These are phyloP conservation scores for Trichomonas gallinae DNA, from an alignment of 208 protist species.

Conservation along the genomic window DNA sequence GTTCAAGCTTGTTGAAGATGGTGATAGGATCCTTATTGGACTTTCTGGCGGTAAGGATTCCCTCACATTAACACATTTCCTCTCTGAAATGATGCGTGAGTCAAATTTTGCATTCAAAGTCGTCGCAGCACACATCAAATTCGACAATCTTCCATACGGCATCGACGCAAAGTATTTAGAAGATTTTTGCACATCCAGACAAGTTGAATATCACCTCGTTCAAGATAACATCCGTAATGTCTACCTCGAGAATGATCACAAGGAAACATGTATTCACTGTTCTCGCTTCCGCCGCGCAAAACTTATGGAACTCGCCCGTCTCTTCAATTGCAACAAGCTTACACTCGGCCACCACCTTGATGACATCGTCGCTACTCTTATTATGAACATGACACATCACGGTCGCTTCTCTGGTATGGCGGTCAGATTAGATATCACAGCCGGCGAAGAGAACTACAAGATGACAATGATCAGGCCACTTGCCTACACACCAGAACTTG, in stretches of 20 bases:
- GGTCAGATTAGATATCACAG: not conserved
- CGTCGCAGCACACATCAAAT: not conserved
- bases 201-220: not conserved
- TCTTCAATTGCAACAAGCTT: not conserved
- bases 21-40: not conserved
- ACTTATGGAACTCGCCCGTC: not conserved
- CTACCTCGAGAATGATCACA: not conserved
- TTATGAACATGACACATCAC: constrained; percentile 15
- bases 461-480: not conserved
- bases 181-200: not conserved
- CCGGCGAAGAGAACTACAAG: not conserved
- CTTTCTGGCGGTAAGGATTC: constrained; percentile 20
- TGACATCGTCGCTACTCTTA: not conserved
- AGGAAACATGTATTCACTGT: not conserved
- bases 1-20: not conserved
- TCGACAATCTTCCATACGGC: not conserved
- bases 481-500: not conserved
- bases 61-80: not conserved
- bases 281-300: not conserved
- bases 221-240: not conserved
- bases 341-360: not conserved
- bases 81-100: not conserved
- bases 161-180: not conserved
- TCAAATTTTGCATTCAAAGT: not conserved
- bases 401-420: not conserved